phyloP scores from a whole-genome alignment of 148 eudicot genomes.

The Cornus suecica region DNA sequence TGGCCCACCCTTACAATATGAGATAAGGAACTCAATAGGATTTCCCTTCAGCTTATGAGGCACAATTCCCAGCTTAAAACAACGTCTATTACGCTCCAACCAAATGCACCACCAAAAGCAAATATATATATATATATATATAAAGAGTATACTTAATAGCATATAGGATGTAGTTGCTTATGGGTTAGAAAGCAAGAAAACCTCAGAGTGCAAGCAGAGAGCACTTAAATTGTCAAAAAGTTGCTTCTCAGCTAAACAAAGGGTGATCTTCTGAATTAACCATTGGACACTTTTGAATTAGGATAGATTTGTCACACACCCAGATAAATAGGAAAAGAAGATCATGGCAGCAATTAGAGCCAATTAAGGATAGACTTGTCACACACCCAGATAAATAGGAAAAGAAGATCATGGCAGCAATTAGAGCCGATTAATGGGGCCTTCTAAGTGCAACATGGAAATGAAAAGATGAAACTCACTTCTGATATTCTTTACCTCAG shows the following conservation, averaged over 20 bases:
- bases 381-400: background rate
- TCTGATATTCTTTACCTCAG: background rate
- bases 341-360: no score
- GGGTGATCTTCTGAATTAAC: background rate
- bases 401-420: background rate
- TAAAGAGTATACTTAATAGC: background rate
- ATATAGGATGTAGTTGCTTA: background rate
- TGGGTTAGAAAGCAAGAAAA: background rate
- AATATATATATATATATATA: no score
- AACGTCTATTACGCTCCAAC: no score
- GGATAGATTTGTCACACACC: background rate
- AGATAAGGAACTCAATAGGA: conserved; percentile 76
- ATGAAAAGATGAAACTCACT: background rate
- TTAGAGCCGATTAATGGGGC: background rate
- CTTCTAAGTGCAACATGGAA: background rate
- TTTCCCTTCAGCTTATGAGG: conserved; percentile 95
- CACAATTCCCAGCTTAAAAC: conserved; percentile 63
- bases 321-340: background rate
- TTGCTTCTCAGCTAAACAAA: background rate
- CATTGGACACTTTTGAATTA: background rate
- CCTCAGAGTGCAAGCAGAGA: background rate
- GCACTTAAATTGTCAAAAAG: background rate
- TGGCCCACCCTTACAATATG: conserved; percentile 90
- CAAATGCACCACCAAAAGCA: no score
- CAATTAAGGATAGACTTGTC: background rate